phyloP scores from a whole-genome alignment of 2,329 filamentous ascomycete genomes.

The Fusarium sp. region DNA sequence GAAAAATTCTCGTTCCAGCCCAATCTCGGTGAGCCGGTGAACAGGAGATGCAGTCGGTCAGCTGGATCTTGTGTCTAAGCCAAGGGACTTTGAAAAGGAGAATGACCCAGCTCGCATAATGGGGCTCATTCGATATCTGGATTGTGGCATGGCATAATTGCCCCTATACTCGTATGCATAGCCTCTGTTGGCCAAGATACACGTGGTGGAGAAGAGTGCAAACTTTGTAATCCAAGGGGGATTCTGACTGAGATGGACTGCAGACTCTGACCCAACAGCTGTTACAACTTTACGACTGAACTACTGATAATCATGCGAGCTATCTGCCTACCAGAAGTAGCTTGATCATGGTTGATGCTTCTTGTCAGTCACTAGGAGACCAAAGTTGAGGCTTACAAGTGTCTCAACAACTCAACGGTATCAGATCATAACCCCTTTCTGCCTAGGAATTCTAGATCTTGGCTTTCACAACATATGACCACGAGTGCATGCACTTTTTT shows the following conservation, averaged over 20 bases:
- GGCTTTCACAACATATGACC: neutral
- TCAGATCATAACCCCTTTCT: neutral
- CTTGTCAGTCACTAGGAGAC: neutral
- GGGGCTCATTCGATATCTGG: conserved; percentile 7
- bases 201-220: conserved; percentile 12
- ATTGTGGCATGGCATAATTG: neutral
- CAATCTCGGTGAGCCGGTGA: conserved; percentile 11
- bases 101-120: neutral
- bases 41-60: neutral
- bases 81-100: conserved; percentile 20
- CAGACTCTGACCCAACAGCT: neutral
- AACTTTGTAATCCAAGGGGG: conserved; percentile 12
- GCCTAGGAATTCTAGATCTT: neutral
- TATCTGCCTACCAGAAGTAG: neutral
- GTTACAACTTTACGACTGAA: conserved; percentile 1
- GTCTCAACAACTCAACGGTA: neutral
- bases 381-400: neutral
- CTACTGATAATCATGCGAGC: neutral
- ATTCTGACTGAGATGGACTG: neutral
- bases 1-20: neutral
- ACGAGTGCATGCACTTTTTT: neutral
- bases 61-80: neutral
- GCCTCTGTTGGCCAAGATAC: conserved; percentile 11
- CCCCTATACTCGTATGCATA: conserved; percentile 18
- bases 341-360: neutral